Evolutionary conservation across 1,284 basidiomycete genomes (phyloP), one percentile per base, ranked within the genome.

Genomic region (Cryptococcus wingfieldii): DNA sequence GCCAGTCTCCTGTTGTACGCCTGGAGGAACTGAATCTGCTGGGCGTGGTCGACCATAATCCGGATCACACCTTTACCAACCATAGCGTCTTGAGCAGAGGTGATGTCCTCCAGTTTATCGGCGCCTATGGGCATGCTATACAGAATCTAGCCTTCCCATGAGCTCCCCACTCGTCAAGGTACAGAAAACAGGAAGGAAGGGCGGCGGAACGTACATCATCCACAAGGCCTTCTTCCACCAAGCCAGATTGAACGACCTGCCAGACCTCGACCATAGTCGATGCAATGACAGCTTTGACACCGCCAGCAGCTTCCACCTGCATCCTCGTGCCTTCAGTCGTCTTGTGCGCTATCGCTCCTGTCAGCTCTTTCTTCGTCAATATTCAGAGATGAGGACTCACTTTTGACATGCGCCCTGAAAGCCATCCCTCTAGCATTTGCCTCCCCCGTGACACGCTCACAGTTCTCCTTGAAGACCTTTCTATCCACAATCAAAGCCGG

Each of bases 391-490:
- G 31, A 12, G 85, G 80, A 86, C 78, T 88, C 86, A 12, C 89
- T 89, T 76, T 93, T 93, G 51, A 93, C 80, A 72, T 93, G 90
- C 6, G 85, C 86, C 50, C 90, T 80, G 70, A 93, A 92, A 13
- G 68, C 77, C 28, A 87, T 84, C 6, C 84, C 85, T 80, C 85
- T 85, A 44, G 80, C 77, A 53, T 79, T 79, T 2, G 86, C 83
- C 51, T 83, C 84, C 47, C 79, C 68, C 60, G 86, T 84, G 84
- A 93, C 89, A 53, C 74, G 77, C 25, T 81, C 81, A 72, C 88
- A 90, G 72, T 93, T 93, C 28, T 79, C 74, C 41, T 81, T 81
- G 71, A 90, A 90, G 18, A 83, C 68, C 10, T 79, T 79, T 27
- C 86, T 81, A 77, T 93, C 88, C 59, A 93, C 83, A 53, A 92